Evolutionary conservation across 208 protist genomes (phyloP).

Genomic region (Leishmania tarentolae): DNA sequence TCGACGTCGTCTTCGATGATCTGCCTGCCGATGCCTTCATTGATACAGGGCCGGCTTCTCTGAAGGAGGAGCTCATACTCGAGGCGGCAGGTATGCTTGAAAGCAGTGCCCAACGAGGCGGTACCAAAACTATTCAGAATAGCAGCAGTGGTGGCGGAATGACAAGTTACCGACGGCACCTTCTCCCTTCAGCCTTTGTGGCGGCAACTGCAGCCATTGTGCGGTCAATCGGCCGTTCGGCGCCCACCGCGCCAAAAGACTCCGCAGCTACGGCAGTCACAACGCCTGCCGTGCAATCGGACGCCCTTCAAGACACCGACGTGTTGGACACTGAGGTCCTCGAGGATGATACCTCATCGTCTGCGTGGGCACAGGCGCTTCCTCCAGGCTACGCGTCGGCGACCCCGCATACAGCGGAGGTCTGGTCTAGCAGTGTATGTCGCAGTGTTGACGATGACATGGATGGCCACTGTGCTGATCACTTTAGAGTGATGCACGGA

Average conservation of each 20-base stretch:
- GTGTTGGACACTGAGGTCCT: constrained; percentile 25
- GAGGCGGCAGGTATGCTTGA: constrained; percentile 23
- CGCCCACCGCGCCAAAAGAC: neutral
- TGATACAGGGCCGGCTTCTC: constrained; percentile 51
- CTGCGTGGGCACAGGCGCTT: neutral
- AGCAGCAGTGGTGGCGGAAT: constrained; percentile 1
- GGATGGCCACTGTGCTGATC: neutral
- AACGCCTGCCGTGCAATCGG: neutral
- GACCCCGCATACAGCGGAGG: neutral
- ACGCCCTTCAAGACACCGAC: neutral
- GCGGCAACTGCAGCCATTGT: neutral
- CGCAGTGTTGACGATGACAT: constrained; percentile 20
- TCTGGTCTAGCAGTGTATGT: neutral
- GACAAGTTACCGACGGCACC: constrained; percentile 12
- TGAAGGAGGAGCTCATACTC: constrained; percentile 59
- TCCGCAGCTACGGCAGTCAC: neutral
- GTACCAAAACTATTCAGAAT: neutral
- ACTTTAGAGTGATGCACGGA: neutral
- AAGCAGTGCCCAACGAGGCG: neutral
- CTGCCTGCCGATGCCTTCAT: constrained; percentile 65
- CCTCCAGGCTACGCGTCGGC: constrained; percentile 12
- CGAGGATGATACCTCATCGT: neutral
- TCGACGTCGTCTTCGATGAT: constrained; percentile 71
- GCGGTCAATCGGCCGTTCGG: neutral
- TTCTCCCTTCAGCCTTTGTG: constrained; percentile 14